Evolutionary conservation across 1,284 basidiomycete species (phyloP).

Genomic region (Erythrobasidium hasegawianum): DNA sequence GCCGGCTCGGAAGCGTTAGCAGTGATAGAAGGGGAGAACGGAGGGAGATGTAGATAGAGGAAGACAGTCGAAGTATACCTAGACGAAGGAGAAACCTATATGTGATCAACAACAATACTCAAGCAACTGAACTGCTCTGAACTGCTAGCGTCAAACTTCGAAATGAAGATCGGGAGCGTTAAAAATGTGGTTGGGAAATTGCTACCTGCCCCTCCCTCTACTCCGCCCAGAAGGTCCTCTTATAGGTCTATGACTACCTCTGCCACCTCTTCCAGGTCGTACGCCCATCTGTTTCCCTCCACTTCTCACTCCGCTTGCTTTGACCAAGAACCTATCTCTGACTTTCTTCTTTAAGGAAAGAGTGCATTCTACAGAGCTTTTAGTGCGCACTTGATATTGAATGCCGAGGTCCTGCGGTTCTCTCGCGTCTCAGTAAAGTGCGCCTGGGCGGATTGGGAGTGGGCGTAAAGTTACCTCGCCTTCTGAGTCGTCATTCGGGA

Average conservation of each 20-base stretch:
- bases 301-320: constrained; percentile 11
- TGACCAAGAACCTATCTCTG: constrained; percentile 20
- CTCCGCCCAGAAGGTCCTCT: constrained; percentile 8
- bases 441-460: neutral
- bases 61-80: no score
- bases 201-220: neutral
- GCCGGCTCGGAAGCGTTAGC: no score
- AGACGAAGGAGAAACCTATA: no score
- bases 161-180: no score
- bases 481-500: constrained; percentile 39
- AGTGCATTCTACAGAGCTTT: constrained; percentile 38
- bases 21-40: no score
- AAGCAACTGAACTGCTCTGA: no score
- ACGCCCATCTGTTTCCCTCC: constrained; percentile 29
- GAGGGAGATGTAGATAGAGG: no score
- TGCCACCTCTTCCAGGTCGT: constrained; percentile 27
- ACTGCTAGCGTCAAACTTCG: no score
- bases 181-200: no score
- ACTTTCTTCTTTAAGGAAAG: constrained; percentile 31
- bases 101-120: no score
- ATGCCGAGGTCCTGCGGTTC: constrained; percentile 33
- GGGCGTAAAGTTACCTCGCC: constrained; percentile 12
- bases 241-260: constrained; percentile 7
- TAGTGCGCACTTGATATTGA: constrained; percentile 40
- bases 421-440: no score